phyloP scores from a whole-genome alignment of 208 protist species.

The Trypanosoma congolense region DNA sequence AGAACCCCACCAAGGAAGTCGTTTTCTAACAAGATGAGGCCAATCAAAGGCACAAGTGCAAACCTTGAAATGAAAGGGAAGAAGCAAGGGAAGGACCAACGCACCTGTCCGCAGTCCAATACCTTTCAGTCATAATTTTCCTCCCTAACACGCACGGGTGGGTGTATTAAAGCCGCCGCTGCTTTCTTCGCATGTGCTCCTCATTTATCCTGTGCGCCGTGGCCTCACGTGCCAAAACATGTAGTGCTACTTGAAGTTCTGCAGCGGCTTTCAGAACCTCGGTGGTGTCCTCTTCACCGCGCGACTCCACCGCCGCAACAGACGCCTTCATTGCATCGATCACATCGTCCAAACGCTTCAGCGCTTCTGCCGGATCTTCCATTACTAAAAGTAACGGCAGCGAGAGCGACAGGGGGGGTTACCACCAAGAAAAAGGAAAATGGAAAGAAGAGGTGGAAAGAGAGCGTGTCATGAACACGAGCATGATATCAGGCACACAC shows the following conservation, averaged over 20 bases:
- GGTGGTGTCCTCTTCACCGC: not conserved
- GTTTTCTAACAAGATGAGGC: too few species aligned
- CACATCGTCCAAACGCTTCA: constrained; percentile 10
- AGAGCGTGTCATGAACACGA: too few species aligned
- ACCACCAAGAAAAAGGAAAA: constrained; percentile 4
- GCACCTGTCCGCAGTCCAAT: too few species aligned
- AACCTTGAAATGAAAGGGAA: too few species aligned
- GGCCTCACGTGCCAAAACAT: constrained; percentile 16
- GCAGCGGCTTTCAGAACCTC: constrained; percentile 10
- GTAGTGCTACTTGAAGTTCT: constrained; percentile 11
- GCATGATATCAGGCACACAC: too few species aligned
- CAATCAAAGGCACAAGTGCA: too few species aligned
- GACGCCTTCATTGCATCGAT: constrained; percentile 12
- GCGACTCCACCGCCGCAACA: constrained; percentile 15
- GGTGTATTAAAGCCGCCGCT: too few species aligned
- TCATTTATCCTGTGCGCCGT: constrained; percentile 3
- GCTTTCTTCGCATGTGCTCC: constrained; percentile 13
- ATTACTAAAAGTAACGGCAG: not conserved
- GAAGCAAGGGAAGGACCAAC: too few species aligned
- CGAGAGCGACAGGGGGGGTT: not conserved
- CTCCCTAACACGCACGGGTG: too few species aligned
- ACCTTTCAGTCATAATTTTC: too few species aligned
- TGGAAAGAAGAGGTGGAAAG: not conserved
- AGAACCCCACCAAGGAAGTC: too few species aligned
- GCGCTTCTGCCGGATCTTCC: constrained; percentile 2